These are phyloP conservation scores for Parafenestella ontariensis DNA, from an alignment of 2,329 filamentous ascomycete species.

Conservation along the genomic window DNA sequence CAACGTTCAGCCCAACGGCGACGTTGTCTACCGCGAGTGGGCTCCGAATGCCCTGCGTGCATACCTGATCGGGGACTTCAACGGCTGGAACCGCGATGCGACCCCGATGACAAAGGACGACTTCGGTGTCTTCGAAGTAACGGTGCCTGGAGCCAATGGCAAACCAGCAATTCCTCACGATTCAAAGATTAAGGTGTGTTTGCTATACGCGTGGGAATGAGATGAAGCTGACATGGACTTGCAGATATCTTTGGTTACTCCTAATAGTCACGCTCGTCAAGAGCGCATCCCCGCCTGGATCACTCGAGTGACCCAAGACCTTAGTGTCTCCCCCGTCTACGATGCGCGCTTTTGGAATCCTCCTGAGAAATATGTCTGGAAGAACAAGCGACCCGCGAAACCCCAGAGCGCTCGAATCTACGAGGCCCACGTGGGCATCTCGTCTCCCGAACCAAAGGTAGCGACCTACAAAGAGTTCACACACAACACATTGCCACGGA, in stretches of 20 bases:
- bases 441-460: conserved; percentile 85
- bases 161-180: conserved; percentile 85
- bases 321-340: conserved; percentile 87
- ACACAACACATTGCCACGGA: conserved; percentile 86
- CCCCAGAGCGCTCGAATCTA: conserved; percentile 90
- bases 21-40: conserved; percentile 94
- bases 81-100: conserved; percentile 83
- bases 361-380: conserved; percentile 83
- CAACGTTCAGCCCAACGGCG: conserved; percentile 79
- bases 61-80: conserved; percentile 93
- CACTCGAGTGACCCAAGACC: conserved; percentile 93
- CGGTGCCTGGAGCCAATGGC: conserved; percentile 75
- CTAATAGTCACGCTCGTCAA: conserved; percentile 74
- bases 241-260: conserved; percentile 83
- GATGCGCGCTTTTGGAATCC: conserved; percentile 98
- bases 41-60: conserved; percentile 87
- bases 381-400: conserved; percentile 81
- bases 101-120: conserved; percentile 86
- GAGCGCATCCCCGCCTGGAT: conserved; percentile 97
- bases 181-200: conserved; percentile 87
- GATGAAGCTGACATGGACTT: background rate
- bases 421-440: conserved; percentile 98
- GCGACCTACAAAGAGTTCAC: conserved; percentile 98
- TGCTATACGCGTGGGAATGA: background rate
- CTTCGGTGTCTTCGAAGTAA: conserved; percentile 88